phyloP scores from a whole-genome alignment of 1,284 basidiomycete genomes.

The Cutaneotrichosporon sp. region DNA sequence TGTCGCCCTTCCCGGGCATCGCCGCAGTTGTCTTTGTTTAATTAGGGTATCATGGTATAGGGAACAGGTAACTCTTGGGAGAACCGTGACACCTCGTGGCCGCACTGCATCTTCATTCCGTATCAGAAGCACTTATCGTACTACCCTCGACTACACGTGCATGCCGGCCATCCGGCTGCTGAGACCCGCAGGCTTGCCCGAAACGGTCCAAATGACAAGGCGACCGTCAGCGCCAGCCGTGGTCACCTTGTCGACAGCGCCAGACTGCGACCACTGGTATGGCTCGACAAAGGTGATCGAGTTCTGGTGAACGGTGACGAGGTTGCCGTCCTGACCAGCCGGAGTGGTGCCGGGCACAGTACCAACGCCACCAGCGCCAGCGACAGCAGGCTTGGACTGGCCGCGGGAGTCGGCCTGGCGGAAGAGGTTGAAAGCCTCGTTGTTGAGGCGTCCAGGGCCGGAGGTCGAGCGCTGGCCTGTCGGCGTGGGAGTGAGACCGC shows the following conservation, averaged over 20 bases:
- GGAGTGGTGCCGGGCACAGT: conserved; percentile 39
- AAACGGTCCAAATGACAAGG: conserved; percentile 80
- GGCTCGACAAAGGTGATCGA: conserved; percentile 87
- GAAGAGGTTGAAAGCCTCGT: conserved; percentile 94
- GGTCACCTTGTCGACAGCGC: conserved; percentile 68
- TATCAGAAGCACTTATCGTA: not conserved
- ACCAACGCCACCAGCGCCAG: conserved; percentile 17
- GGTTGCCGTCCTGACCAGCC: conserved; percentile 56
- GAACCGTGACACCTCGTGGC: too few species aligned
- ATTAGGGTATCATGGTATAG: too few species aligned
- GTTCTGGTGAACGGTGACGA: conserved; percentile 91
- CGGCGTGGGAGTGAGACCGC: conserved; percentile 33
- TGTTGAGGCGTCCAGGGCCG: conserved; percentile 73
- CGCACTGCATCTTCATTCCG: not conserved
- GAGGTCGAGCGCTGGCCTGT: conserved; percentile 45
- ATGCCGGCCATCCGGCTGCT: conserved; percentile 24
- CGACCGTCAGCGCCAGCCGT: conserved; percentile 95
- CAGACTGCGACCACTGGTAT: conserved; percentile 61
- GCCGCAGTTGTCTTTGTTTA: too few species aligned
- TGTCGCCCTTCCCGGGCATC: too few species aligned
- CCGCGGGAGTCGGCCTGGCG: conserved; percentile 86
- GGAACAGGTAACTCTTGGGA: too few species aligned
- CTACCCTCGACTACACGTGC: conserved; percentile 5
- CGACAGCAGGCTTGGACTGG: conserved; percentile 50
- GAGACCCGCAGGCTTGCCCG: conserved; percentile 25